Base-by-base conservation (phyloP, 441 rosid species). In the Erysimum cheiri region DNA sequence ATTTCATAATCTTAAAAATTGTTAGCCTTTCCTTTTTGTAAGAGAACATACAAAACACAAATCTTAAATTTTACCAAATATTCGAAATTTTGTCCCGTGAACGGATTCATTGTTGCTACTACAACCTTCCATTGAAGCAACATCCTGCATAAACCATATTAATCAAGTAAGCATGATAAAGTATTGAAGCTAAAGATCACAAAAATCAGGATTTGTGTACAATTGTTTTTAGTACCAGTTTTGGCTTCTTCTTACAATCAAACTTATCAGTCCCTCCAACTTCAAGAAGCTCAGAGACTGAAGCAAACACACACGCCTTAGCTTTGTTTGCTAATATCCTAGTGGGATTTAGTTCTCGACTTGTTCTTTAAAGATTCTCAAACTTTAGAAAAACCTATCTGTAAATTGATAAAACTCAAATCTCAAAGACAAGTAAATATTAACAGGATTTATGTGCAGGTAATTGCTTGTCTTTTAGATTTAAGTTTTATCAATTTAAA, bases 321-420 rank as follows among this genome's bases (percentile, higher is more conserved):
- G 97, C 97, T 31, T 68, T 66, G 67, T 79, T 83, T 39, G 77
- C 74, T 22, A 93, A 77, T 35, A 87, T 84, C 15, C 97, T 95
- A 28, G 95, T 93, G 3, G 98, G 98, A 7, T 67, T 81, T 29
- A 84, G 88, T 19, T 97, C 98, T 65, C 85, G 80, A 76, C 80
- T 88, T 81, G 89, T 88, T 88, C 98, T 93, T 32, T 48, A 62
- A 73, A 41, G 24, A 47, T 28, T 50, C 15, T 31, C 22, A 73
- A 35, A 33, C 4, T 5, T 24, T 8, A 14, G 5, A 8, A 54
- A 8, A 14, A 15, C 5, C 4, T 15, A 41, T n/a, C 24, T 54
- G 41, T 47, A 58, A 26, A 5, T 37, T 32, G 19, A 43, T 71
- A 48, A 68, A 64, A 17, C 35, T 55, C 43, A 67, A 57, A 14